Evolutionary conservation across 202 grass and related monocot genomes (phyloP), one percentile per base, ranked within the genome.

Genomic region (Saccharum hybrid): DNA sequence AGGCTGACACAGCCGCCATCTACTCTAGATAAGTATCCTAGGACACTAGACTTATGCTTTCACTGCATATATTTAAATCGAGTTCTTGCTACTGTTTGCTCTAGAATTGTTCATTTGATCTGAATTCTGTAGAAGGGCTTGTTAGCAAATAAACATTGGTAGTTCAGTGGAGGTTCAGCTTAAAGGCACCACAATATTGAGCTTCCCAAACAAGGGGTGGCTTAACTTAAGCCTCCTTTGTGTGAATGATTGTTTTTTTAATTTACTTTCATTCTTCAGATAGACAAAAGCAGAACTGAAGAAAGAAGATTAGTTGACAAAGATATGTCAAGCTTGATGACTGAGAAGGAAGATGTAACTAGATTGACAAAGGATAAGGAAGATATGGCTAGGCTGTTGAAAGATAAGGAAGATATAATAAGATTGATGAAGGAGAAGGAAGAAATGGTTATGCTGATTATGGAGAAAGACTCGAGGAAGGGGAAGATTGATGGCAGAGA

Each of bases 351-450:
- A 41, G 68, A 66, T 71, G 56, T 83, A 30, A 84, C 76, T 83
- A 94, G 51, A 64, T 52, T 83, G 71, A 77, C 79, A 71, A 87
- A 91, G 81, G 82, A 88, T 65, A 87, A 86, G 62, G 88, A 88
- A 86, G 85, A 84, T 37, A 88, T 88, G 75, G 66, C 51, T 77
- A 89, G 67, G 68, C 76, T 86, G 21, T 83, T 92, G 77, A 83
- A 88, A 73, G 86, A 82, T 81, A 88, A 78, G 56, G 88, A 84
- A 83, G 82, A 91, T 48, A 91, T 86, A 82, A 77, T 91, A 81
- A 88, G 90, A 75, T 66, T 88, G 68, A 86, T 86, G 81, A 91
- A 90, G 48, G 84, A 86, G 71, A 94, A 86, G 54, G 77, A 89
- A 73, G 89, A 91, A 76, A 88, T 86, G 63, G 76, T 81, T 83